Percentiles rank a stretch among this genome's conserved stretches.
Evolutionary conservation across 306 rosid species (phyloP).

Genomic region (Carpinus viminea): DNA sequence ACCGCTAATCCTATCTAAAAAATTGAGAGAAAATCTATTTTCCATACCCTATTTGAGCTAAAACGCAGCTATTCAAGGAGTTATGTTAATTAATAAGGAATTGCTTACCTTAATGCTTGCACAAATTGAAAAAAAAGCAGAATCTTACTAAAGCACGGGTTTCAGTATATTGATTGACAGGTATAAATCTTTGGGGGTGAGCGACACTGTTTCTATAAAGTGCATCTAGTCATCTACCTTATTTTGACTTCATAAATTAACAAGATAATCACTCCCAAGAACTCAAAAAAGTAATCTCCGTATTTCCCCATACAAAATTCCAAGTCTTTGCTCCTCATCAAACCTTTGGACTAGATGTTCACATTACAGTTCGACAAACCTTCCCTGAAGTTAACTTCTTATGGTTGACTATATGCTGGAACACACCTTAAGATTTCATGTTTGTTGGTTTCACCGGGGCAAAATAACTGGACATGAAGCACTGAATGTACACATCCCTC

Average conservation of each 20-base stretch:
- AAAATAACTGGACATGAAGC: background rate
- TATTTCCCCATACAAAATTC: background rate
- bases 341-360: background rate
- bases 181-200: background rate
- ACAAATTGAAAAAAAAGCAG: background rate
- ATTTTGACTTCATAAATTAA: background rate
- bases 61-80: too few relatives aligned
- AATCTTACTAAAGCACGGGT: background rate
- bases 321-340: background rate
- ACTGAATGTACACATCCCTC: background rate
- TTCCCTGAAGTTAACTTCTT: background rate
- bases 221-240: background rate
- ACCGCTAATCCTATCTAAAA: too few relatives aligned
- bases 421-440: background rate
- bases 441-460: background rate
- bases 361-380: background rate
- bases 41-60: too few relatives aligned
- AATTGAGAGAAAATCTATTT: too few relatives aligned
- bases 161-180: background rate
- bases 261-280: too few relatives aligned
- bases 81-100: background rate
- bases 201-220: background rate
- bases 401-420: background rate
- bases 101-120: background rate
- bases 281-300: background rate